A percentile compares a stretch with the other conserved stretches of the same genome.
Evolutionary conservation across 768 basidiomycete species (phyloP).

Genomic region (Russula olivacea): DNA sequence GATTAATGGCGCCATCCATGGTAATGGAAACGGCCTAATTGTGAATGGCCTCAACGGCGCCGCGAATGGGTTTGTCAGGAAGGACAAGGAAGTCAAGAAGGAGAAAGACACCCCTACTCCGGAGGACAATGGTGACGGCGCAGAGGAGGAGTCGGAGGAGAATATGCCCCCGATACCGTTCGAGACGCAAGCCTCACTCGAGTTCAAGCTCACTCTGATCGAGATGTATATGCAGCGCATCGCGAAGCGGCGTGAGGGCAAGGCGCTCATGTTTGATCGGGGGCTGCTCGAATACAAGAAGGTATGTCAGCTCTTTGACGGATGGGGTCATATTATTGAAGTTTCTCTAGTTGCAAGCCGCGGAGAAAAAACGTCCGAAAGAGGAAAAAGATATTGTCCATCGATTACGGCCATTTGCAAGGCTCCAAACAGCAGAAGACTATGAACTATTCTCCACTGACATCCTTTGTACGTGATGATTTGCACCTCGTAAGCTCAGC

Average conservation of each 20-base stretch:
- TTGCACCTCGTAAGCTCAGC: not conserved
- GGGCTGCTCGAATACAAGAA: constrained; percentile 92
- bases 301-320: constrained; percentile 40
- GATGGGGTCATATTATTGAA: constrained; percentile 16
- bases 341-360: constrained; percentile 68
- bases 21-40: constrained; percentile 30
- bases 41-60: constrained; percentile 35
- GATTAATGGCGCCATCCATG: constrained; percentile 32
- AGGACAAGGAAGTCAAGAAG: constrained; percentile 41
- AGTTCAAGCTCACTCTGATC: constrained; percentile 81
- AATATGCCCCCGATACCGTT: constrained; percentile 66
- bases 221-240: constrained; percentile 90
- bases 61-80: constrained; percentile 31
- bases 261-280: constrained; percentile 86
- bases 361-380: constrained; percentile 83
- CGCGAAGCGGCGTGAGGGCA: constrained; percentile 77
- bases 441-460: constrained; percentile 86
- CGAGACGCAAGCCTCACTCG: constrained; percentile 77
- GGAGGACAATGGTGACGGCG: constrained; percentile 41
- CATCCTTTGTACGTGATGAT: constrained; percentile 65
- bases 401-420: constrained; percentile 84
- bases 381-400: constrained; percentile 91
- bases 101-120: constrained; percentile 23
- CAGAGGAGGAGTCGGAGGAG: constrained; percentile 57
- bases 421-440: constrained; percentile 85